phyloP scores from a whole-genome alignment of 2,329 filamentous ascomycete genomes.

The Gaeumannomyces tritici region DNA sequence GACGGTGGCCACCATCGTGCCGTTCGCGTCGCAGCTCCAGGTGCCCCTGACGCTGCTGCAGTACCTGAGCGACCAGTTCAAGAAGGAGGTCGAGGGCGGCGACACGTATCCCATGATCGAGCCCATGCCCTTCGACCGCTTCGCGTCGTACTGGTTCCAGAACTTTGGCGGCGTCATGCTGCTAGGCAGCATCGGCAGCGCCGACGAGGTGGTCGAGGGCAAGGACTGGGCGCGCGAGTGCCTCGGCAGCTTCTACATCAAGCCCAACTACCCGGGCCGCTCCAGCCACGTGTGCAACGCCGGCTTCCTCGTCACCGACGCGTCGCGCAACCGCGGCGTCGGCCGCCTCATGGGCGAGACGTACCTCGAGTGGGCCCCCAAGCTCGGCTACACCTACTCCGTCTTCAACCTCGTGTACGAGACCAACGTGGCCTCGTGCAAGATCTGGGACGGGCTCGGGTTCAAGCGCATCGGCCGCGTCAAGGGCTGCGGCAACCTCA shows the following conservation, averaged over 20 bases:
- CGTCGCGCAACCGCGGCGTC: slow-evolving; percentile 63
- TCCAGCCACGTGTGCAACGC: slow-evolving; percentile 89
- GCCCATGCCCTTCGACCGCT: slow-evolving; percentile 61
- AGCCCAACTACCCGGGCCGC: slow-evolving; percentile 84
- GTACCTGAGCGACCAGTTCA: slow-evolving; percentile 76
- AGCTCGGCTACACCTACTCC: slow-evolving; percentile 80
- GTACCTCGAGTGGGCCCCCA: slow-evolving; percentile 69
- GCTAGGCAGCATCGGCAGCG: slow-evolving; percentile 60
- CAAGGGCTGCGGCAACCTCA: slow-evolving; percentile 59
- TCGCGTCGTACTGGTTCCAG: slow-evolving; percentile 81
- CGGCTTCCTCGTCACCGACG: slow-evolving; percentile 66
- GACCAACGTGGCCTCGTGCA: slow-evolving; percentile 81
- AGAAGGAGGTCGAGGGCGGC: slow-evolving; percentile 83
- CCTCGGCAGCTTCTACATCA: slow-evolving; percentile 86
- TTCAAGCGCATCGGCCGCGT: slow-evolving; percentile 89
- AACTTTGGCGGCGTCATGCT: slow-evolving; percentile 87
- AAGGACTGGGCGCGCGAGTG: slow-evolving; percentile 74
- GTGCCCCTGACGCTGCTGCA: slow-evolving; percentile 66
- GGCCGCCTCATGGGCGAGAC: slow-evolving; percentile 68
- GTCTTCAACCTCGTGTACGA: slow-evolving; percentile 95
- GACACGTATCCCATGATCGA: slow-evolving; percentile 88
- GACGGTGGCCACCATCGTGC: slow-evolving; percentile 74
- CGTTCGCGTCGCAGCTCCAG: slow-evolving; percentile 66
- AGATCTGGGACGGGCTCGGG: slow-evolving; percentile 84
- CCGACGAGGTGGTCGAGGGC: slow-evolving; percentile 43